A percentile compares a stretch with the other conserved stretches of the same genome.
Conservation (phyloP, 1,139 yeast genomes). For the Arxiozyma heterogenica region DNA sequence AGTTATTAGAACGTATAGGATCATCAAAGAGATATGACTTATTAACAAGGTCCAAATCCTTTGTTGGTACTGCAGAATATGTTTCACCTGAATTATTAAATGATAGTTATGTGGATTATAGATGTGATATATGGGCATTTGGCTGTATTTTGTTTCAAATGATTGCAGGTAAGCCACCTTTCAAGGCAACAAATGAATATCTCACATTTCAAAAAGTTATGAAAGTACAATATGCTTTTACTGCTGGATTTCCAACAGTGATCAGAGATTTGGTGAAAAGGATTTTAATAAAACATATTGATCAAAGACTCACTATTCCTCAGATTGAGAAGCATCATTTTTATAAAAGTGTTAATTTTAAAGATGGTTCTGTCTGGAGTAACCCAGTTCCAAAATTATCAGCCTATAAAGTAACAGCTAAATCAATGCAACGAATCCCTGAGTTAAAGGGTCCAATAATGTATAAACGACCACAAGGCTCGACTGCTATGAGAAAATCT, state of each 20-base stretch:
- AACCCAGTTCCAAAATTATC: conserved; percentile 63
- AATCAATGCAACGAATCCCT: conserved; percentile 38
- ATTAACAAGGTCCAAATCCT: conserved; percentile 67
- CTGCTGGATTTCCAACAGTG: conserved; percentile 67
- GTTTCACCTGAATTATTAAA: conserved; percentile 90
- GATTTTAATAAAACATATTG: conserved; percentile 58
- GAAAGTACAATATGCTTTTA: conserved; percentile 70
- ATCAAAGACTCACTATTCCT: conserved; percentile 55
- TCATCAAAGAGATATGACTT: conserved; percentile 37
- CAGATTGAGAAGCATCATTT: conserved; percentile 74
- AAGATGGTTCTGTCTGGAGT: conserved; percentile 56
- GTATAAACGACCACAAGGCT: conserved; percentile 11
- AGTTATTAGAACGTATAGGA: conserved; percentile 42
- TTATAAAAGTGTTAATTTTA: conserved; percentile 59
- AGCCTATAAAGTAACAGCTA: conserved; percentile 52
- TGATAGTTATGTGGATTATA: conserved; percentile 74
- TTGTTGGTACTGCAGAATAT: conserved; percentile 65
- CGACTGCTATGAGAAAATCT: not conserved
- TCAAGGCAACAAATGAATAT: conserved; percentile 92
- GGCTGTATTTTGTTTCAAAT: conserved; percentile 91
- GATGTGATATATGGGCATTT: conserved; percentile 92
- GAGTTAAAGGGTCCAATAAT: conserved; percentile 15
- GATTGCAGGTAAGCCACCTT: conserved; percentile 93
- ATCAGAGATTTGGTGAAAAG: conserved; percentile 63
- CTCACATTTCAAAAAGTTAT: conserved; percentile 85